Base-by-base conservation (phyloP, 164 flowering plant species). In the Sextonia rubra region DNA sequence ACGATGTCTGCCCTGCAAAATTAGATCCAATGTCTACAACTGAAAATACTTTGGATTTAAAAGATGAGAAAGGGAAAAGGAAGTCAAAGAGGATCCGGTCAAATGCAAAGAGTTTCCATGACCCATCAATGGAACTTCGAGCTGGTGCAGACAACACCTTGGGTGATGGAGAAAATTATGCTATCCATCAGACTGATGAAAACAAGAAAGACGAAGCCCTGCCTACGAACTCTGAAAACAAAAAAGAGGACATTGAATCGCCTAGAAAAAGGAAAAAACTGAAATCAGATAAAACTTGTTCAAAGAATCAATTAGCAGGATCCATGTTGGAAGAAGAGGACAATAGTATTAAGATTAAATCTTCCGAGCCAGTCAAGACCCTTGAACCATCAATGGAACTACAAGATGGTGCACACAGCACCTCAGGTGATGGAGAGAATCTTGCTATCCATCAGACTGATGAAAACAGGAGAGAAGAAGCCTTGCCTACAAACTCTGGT, bases 71-170 rank as follows among this genome's bases (percentile, higher is more conserved):
- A 65, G 55, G 49, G 49, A 77, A 71, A 63, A 75, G 71, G 83
- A 79, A 80, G 82, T 47, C 67, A 12, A 79, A 74, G 69, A 86
- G 77, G 85, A 68, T 65, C 32, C 64, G 20, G 67, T 71, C 81
- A 47, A 60, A 74, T 49, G 69, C 77, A 66, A 71, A 70, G 66
- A 70, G 56, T 62, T 55, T n/a, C 58, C n/a, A 15, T 20, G 80
- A 78, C 6, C 66, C 65, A 37, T 66, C 49, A 64, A 17, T 4
- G n/a, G 70, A 80, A 65, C 48, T 70, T 27, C 75, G 73, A 56
- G 72, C 75, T 64, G 56, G 66, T 56, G 27, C 37, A 22, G n/a
- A 24, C 12, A 23, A 67, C 8, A 52, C 69, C 25, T 8, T 27
- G n/a, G 68, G 12, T 67, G 70, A 14, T 23, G 24, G 12, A 20